Percentiles rank a stretch among this genome's conserved stretches.
Evolutionary conservation across 1,284 basidiomycete species (phyloP).

Genomic region (Apiotrichum akiyoshidainum): DNA sequence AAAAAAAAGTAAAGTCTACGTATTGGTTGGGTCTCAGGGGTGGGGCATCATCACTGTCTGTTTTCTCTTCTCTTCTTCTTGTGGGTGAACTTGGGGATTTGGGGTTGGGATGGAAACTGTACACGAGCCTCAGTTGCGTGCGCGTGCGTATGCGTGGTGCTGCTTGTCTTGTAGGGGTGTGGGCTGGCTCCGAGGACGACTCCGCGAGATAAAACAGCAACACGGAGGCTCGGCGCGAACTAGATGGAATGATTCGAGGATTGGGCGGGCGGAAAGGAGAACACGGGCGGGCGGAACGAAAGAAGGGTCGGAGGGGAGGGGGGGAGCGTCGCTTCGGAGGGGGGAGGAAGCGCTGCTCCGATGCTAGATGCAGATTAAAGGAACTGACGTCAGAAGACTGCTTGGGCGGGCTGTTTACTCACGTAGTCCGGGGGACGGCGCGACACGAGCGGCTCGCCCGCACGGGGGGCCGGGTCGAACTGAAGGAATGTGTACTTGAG

Average conservation of each 20-base stretch:
- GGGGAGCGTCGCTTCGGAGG: no score
- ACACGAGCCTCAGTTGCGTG: not conserved
- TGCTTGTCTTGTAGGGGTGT: not conserved
- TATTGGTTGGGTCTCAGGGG: not conserved
- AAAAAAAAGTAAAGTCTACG: slow-evolving; percentile 1
- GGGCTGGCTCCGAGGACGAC: not conserved
- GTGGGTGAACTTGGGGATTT: not conserved
- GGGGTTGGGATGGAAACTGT: slow-evolving; percentile 1
- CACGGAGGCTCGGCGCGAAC: slow-evolving; percentile 1
- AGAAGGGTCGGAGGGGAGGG: slow-evolving; percentile 1
- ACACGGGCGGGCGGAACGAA: not conserved
- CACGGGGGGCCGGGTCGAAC: slow-evolving; percentile 97
- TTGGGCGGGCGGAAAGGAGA: not conserved
- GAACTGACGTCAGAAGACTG: slow-evolving; percentile 1
- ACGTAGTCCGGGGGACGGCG: slow-evolving; percentile 98
- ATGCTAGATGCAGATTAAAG: slow-evolving; percentile 12
- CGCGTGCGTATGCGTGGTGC: not conserved
- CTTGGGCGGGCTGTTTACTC: slow-evolving; percentile 29
- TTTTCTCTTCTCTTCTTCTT: slow-evolving; percentile 12
- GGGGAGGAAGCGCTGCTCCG: no score
- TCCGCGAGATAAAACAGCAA: not conserved
- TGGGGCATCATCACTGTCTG: slow-evolving; percentile 7
- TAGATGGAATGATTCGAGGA: slow-evolving; percentile 1
- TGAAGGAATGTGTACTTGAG: slow-evolving; percentile 69
- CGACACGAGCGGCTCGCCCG: slow-evolving; percentile 96